Conservation (phyloP, 179 eudicot genomes). For the Spinacia oleracea region DNA sequence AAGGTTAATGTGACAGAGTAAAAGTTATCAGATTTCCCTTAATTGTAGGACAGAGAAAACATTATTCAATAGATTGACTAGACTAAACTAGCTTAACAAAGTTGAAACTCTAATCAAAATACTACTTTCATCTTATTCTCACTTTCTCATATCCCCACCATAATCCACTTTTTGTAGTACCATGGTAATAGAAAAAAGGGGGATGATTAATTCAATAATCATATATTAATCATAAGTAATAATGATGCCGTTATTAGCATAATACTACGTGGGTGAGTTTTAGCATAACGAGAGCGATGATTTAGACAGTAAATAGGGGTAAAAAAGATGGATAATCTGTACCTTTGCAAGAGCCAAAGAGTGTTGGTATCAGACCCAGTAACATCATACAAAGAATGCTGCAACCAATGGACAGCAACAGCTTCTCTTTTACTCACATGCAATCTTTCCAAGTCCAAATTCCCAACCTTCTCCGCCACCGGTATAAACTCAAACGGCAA, state of each 20-base stretch:
- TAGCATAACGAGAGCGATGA: not conserved
- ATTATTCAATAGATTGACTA: not conserved
- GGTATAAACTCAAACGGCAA: conserved; percentile 73
- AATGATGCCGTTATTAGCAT: too few species aligned
- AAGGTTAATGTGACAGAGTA: not conserved
- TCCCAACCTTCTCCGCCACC: conserved; percentile 52
- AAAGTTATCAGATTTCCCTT: not conserved
- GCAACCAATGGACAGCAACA: conserved; percentile 96
- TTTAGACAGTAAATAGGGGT: too few species aligned
- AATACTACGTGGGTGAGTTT: not conserved
- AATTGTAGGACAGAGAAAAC: not conserved
- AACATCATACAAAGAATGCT: conserved; percentile 90
- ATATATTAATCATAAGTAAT: not conserved
- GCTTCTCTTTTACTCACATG: conserved; percentile 81
- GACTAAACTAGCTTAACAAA: not conserved
- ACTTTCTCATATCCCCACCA: not conserved
- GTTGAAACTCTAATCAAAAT: not conserved
- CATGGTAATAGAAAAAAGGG: not conserved
- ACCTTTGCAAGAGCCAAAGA: conserved; percentile 84
- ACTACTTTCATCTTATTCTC: not conserved
- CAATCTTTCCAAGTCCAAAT: conserved; percentile 63
- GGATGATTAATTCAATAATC: not conserved
- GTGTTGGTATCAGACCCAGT: conserved; percentile 86
- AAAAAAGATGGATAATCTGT: not conserved
- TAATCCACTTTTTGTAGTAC: not conserved